A percentile compares a stretch with the other conserved stretches of the same genome.
Evolutionary conservation across 2,329 filamentous ascomycete genomes (phyloP).

Genomic region (Aspergillus thermomutatus): DNA sequence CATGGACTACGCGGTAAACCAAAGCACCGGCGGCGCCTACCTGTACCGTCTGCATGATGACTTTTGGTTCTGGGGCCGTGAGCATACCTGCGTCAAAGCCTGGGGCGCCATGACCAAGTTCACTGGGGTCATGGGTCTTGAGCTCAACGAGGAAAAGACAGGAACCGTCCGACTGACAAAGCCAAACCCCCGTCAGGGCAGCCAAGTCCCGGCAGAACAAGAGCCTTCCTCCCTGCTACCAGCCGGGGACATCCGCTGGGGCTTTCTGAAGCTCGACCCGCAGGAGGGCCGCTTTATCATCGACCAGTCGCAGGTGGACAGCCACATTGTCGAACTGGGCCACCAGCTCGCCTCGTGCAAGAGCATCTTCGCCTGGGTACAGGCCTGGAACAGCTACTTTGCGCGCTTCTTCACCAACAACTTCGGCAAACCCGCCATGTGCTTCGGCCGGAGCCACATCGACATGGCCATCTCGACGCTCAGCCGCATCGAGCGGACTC

Average conservation of each 20-base stretch:
- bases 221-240: conserved; percentile 38
- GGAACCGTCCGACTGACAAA: conserved; percentile 46
- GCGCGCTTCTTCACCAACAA: conserved; percentile 57
- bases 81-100: conserved; percentile 51
- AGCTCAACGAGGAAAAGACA: conserved; percentile 58
- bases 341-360: conserved; percentile 55
- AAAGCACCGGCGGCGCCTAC: conserved; percentile 51
- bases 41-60: conserved; percentile 64
- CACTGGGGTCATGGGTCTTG: conserved; percentile 52
- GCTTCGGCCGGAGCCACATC: conserved; percentile 54
- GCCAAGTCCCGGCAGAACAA: conserved; percentile 6
- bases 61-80: conserved; percentile 64
- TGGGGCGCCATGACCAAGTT: conserved; percentile 61
- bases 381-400: conserved; percentile 60
- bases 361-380: conserved; percentile 57
- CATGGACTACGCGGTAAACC: conserved; percentile 63
- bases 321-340: conserved; percentile 58
- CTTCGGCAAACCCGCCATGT: conserved; percentile 54
- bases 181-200: conserved; percentile 4
- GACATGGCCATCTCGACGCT: conserved; percentile 54
- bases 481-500: conserved; percentile 48
- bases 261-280: conserved; percentile 56
- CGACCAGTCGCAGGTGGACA: conserved; percentile 56
- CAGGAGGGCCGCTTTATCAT: conserved; percentile 56
- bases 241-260: conserved; percentile 55